Percentiles rank a stretch among this genome's conserved stretches.
phyloP scores from a whole-genome alignment of 2,329 filamentous ascomycete species.

The Xylaria hypoxylon region DNA sequence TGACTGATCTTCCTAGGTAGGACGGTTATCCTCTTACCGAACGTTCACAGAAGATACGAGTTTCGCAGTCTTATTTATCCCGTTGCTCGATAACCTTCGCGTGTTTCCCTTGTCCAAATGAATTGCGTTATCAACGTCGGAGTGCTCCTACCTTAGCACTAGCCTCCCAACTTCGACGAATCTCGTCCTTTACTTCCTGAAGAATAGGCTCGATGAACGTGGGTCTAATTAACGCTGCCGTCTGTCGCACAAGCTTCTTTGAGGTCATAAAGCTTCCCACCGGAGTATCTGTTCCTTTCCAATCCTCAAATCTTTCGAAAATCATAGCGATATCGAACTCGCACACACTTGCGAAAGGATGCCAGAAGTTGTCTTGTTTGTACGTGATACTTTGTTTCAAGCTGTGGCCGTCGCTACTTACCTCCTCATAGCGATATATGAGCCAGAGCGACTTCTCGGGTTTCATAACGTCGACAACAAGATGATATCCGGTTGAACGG shows the following conservation, averaged over 20 bases:
- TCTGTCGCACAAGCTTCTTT: constrained; percentile 39
- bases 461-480: constrained; percentile 40
- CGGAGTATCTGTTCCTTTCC: constrained; percentile 36
- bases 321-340: constrained; percentile 41
- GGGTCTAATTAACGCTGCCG: constrained; percentile 35
- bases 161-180: constrained; percentile 36
- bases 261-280: constrained; percentile 34
- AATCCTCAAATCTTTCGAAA: constrained; percentile 39
- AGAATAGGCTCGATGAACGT: constrained; percentile 40
- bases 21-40: constrained; percentile 4
- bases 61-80: not conserved
- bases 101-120: not conserved
- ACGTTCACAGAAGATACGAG: not conserved
- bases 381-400: constrained; percentile 39
- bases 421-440: constrained; percentile 40
- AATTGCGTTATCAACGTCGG: constrained; percentile 9
- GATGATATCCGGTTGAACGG: constrained; percentile 41
- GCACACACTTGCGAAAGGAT: constrained; percentile 39
- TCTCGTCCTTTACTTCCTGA: constrained; percentile 37
- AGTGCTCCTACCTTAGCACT: constrained; percentile 14
- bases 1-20: not conserved
- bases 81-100: not conserved
- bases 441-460: constrained; percentile 42
- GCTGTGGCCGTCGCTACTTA: constrained; percentile 28
- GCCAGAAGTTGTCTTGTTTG: constrained; percentile 41